Percentiles rank a stretch among this genome's conserved stretches.
These are phyloP conservation scores for Stephanodiscus minutulus DNA, from an alignment of 108 stramenopile species.

Conservation along the genomic window DNA sequence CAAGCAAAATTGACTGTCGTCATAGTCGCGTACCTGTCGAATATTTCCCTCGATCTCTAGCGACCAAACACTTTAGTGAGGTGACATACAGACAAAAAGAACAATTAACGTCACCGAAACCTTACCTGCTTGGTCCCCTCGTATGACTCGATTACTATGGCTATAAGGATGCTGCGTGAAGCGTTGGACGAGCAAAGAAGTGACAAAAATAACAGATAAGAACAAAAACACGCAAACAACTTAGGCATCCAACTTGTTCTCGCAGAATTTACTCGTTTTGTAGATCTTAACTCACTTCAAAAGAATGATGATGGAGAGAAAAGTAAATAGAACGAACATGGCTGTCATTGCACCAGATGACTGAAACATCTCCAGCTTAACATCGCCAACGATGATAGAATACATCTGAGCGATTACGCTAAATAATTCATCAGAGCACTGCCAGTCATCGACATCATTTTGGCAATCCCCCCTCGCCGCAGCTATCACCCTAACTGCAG, in stretches of 20 bases:
- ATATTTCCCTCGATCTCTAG: background rate
- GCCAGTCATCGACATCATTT: slow-evolving; percentile 13
- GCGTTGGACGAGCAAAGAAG: background rate
- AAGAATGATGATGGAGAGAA: slow-evolving; percentile 51
- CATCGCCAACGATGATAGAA: slow-evolving; percentile 43
- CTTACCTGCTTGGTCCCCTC: slow-evolving; percentile 28
- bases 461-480: slow-evolving; percentile 39
- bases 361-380: slow-evolving; percentile 31
- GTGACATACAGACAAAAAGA: background rate
- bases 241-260: background rate
- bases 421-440: slow-evolving; percentile 32
- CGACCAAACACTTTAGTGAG: background rate
- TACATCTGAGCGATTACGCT: slow-evolving; percentile 37
- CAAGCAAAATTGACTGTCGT: background rate
- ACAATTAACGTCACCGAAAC: background rate
- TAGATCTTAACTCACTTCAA: slow-evolving; percentile 15
- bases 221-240: background rate
- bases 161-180: slow-evolving; percentile 33
- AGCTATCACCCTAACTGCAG: slow-evolving; percentile 19
- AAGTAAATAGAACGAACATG: slow-evolving; percentile 41
- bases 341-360: slow-evolving; percentile 28
- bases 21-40: background rate
- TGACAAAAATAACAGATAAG: background rate
- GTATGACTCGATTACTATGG: slow-evolving; percentile 48
- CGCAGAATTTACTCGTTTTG: background rate